A percentile compares a stretch with the other conserved stretches of the same genome.
Conservation (phyloP, 257 asterid genomes). For the Lantana camara region DNA sequence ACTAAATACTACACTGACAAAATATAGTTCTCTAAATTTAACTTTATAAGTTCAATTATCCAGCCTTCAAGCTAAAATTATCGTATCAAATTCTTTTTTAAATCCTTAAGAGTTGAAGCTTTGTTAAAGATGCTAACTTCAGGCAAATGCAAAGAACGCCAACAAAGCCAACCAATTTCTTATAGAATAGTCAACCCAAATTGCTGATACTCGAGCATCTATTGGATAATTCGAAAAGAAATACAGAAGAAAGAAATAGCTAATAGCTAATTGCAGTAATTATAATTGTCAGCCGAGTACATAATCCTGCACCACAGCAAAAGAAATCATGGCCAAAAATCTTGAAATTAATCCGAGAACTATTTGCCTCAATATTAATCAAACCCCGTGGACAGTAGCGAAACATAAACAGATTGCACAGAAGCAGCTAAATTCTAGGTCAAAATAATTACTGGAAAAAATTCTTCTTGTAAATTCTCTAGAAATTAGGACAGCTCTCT, state of each 20-base stretch:
- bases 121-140: background rate
- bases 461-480: slow-evolving; percentile 4
- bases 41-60: background rate
- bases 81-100: slow-evolving; percentile 5
- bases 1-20: background rate
- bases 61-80: background rate
- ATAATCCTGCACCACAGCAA: background rate
- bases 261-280: background rate
- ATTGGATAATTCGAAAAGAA: background rate
- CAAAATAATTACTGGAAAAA: background rate
- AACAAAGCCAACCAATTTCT: slow-evolving; percentile 7
- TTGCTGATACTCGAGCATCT: background rate
- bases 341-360: background rate
- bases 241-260: background rate
- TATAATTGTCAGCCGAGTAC: background rate
- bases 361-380: background rate
- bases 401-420: background rate
- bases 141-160: background rate
- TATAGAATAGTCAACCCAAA: background rate
- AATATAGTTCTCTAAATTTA: background rate
- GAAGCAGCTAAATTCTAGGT: background rate
- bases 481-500: background rate
- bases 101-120: background rate
- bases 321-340: slow-evolving; percentile 10
- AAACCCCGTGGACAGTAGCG: background rate